Conservation (phyloP, 768 basidiomycete species). For the Mycena rosella region DNA sequence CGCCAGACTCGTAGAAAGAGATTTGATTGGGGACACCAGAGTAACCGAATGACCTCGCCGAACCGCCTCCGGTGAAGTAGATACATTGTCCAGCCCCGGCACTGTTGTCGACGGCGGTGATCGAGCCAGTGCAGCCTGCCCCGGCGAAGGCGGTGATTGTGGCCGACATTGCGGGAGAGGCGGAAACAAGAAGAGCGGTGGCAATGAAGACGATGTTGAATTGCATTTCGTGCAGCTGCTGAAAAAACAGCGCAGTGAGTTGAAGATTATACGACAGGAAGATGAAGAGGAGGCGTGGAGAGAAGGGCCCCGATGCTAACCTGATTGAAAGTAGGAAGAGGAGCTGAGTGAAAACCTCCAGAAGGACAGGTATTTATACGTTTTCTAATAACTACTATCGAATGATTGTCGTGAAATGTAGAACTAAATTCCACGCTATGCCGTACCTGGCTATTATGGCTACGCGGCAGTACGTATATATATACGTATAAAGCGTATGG, state of each 20-base stretch:
- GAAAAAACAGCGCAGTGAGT: constrained; percentile 10
- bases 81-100: constrained; percentile 23
- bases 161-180: constrained; percentile 14
- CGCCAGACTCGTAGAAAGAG: neutral
- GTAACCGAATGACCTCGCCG: constrained; percentile 7
- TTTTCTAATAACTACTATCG: neutral
- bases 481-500: too few species aligned
- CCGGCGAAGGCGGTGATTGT: constrained; percentile 7
- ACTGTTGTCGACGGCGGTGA: constrained; percentile 13
- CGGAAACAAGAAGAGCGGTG: too few species aligned
- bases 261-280: constrained; percentile 14
- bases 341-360: constrained; percentile 12
- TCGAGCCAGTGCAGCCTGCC: constrained; percentile 4
- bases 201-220: constrained; percentile 31
- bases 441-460: too few species aligned
- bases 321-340: constrained; percentile 14
- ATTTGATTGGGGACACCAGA: too few species aligned
- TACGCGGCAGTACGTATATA: too few species aligned
- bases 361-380: constrained; percentile 9
- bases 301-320: too few species aligned
- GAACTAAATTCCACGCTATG: too few species aligned
- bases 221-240: constrained; percentile 39
- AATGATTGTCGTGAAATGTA: too few species aligned
- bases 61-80: constrained; percentile 24
- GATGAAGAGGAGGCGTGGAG: constrained; percentile 3